Conservation (phyloP, 495 filamentous ascomycete species). For the Penicillium lividum region DNA sequence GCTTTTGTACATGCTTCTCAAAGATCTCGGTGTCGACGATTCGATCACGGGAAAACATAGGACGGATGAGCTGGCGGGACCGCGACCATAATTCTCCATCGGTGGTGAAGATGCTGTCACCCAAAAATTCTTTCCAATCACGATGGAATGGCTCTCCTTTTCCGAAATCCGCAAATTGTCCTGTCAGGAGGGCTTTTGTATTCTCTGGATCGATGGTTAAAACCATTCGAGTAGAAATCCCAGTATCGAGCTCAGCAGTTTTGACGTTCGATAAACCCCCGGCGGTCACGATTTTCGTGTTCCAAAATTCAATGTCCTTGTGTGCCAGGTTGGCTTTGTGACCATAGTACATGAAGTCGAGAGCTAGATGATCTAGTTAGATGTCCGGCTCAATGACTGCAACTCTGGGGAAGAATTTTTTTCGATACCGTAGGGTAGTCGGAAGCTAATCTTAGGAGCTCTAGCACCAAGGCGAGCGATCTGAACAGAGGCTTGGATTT, state of each 20-base stretch:
- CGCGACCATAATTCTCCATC: conserved; percentile 74
- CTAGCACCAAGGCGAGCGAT: conserved; percentile 39
- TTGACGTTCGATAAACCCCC: conserved; percentile 34
- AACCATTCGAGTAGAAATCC: conserved; percentile 55
- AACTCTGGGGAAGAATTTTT: neutral
- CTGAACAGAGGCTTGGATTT: conserved; percentile 32
- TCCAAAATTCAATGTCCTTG: conserved; percentile 63
- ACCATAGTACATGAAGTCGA: conserved; percentile 60
- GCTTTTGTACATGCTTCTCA: conserved; percentile 69
- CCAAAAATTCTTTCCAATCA: conserved; percentile 73
- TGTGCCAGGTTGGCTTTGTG: conserved; percentile 51
- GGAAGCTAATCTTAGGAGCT: conserved; percentile 34
- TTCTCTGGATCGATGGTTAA: conserved; percentile 67
- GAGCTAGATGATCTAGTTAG: conserved; percentile 42
- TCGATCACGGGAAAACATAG: conserved; percentile 81
- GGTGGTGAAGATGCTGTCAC: conserved; percentile 77
- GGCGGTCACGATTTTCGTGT: conserved; percentile 43
- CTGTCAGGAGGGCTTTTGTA: conserved; percentile 78
- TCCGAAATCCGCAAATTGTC: conserved; percentile 67
- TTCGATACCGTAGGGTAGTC: conserved; percentile 38
- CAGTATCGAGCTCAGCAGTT: conserved; percentile 62
- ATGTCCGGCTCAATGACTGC: neutral
- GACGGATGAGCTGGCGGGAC: conserved; percentile 74
- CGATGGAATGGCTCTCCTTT: conserved; percentile 69
- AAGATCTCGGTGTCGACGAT: conserved; percentile 79